Evolutionary conservation across 2,329 filamentous ascomycete species (phyloP), one percentile per base, ranked within the genome.

Genomic region (Tolypocladium inflatum): DNA sequence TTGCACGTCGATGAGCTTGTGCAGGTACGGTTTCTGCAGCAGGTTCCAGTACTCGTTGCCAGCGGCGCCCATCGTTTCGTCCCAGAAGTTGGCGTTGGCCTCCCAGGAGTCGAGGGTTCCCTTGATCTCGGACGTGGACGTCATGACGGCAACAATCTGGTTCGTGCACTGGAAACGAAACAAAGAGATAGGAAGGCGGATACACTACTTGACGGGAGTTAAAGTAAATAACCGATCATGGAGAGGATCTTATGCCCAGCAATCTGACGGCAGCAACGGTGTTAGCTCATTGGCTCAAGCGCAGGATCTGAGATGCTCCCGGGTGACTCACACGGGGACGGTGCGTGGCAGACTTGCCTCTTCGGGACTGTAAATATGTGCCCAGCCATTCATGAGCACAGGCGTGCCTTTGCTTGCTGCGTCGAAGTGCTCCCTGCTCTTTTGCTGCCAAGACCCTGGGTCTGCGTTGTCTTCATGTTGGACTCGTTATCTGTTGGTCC

Each of bases 41-140:
- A 65, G 61, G 8, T 65, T 66, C 71, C 75, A 79, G 70, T 78
- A 79, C 42, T 74, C 70, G 63, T 79, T 79, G 59, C 76, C 76
- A 15, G 68, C 57, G 9, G 63, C 61, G 21, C 74, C 74, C 60
- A 78, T 72, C 21, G 55, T 56, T 19, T 64, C 60, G 64, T 80
- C 74, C 78, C 77, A 80, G 59, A 66, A 67, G 35, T 65, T 58
- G 4, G 78, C 76, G 60, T 76, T 76, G 52, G 59, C 63, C 17
- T 75, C 68, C 78, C 78, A 80, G 9, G 63, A 60, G 23, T 64
- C 59, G 37, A 73, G 64, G 42, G 70, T 61, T 41, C 61, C 62
- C 13, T 26, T 39, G 21, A 54, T 15, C 11, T 41, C 45, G 15
- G 26, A 9, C n/a, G 13, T 33, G 1, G 45, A 33, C 26, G 26